Evolutionary conservation across 768 basidiomycete species (phyloP), one percentile per base, ranked within the genome.

Genomic region (Lactarius hengduanensis): DNA sequence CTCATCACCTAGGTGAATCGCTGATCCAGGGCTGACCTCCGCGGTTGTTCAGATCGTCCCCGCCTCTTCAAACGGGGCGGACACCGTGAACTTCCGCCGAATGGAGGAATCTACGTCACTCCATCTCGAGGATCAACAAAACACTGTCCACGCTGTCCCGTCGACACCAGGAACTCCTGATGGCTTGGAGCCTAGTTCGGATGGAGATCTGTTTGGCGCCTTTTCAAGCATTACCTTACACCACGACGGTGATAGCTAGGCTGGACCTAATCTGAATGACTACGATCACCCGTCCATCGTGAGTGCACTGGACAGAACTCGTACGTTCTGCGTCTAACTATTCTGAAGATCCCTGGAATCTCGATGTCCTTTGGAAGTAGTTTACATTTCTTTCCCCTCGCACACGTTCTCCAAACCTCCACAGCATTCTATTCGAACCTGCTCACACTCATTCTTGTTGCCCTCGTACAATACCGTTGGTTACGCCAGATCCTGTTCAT

Each of bases 161-260:
- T 79, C 79, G 18, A 81, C 80, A 3, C 79, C 80, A 20, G 78
- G 80, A 1, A 66, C 68, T 26, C 74, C 75, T 57, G 81, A 80
- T 63, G 80, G 82, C 61, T 73, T 81, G 73, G 82, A 82, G 64
- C 70, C 77, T 66, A 75, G 76, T 64, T 76, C 78, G 54, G 82
- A 82, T 64, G 79, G 78, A 68, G 93, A 95, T 77, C 77, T 92
- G 71, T 96, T 96, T 78, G 88, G 86, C 60, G 90, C 84, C 56
- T 97, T 97, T 78, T 90, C 88, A 73, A 94, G 91, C 76, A 92
- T 97, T 73, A 97, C 95, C 63, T 78, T 91, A 75, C 85, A 91
- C 71, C 87, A 94, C 78, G 92, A 93, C 72, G 92, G 90, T 66
- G 91, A 92, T 45, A 61, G 61, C 62, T 70, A 65, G 68, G 56